A percentile compares a stretch with the other conserved stretches of the same genome.
Evolutionary conservation across 2,329 filamentous ascomycete genomes (phyloP).

Genomic region (Aspergillus ochraceoroseus): DNA sequence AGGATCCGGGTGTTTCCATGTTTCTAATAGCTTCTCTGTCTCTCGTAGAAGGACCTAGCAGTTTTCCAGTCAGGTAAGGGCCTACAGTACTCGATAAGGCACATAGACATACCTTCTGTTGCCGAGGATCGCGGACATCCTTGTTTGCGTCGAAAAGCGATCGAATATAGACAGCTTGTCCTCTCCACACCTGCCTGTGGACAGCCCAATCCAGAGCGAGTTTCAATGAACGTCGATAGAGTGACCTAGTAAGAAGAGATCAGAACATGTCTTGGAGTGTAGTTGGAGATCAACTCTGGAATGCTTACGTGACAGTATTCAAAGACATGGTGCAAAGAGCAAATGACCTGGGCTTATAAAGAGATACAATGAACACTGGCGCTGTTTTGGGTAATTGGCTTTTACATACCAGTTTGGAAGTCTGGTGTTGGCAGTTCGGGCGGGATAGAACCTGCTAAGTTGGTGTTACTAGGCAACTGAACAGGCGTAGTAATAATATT

Average conservation of each 20-base stretch:
- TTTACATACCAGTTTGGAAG: neutral
- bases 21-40: slow-evolving; percentile 79
- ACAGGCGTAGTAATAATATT: slow-evolving; percentile 35
- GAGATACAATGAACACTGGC: too few species aligned
- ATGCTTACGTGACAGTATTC: slow-evolving; percentile 39
- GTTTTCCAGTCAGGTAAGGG: slow-evolving; percentile 5
- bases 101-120: slow-evolving; percentile 63
- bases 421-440: slow-evolving; percentile 1
- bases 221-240: slow-evolving; percentile 91
- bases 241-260: slow-evolving; percentile 47
- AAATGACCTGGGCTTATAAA: too few species aligned
- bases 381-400: too few species aligned
- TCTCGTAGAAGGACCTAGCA: slow-evolving; percentile 73
- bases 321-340: slow-evolving; percentile 36
- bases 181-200: slow-evolving; percentile 86
- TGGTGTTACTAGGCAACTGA: slow-evolving; percentile 20
- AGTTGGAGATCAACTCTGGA: neutral
- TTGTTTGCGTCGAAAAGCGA: slow-evolving; percentile 93
- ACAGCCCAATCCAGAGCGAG: slow-evolving; percentile 93
- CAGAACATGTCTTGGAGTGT: slow-evolving; percentile 11
- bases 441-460: slow-evolving; percentile 20
- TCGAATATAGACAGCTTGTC: slow-evolving; percentile 92
- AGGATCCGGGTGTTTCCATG: slow-evolving; percentile 97
- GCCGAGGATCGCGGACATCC: slow-evolving; percentile 73
- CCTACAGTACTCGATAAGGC: slow-evolving; percentile 20